Evolutionary conservation across 129 eudicot genomes (phyloP), one percentile per base, ranked within the genome.

Genomic region (Mikania micrantha): DNA sequence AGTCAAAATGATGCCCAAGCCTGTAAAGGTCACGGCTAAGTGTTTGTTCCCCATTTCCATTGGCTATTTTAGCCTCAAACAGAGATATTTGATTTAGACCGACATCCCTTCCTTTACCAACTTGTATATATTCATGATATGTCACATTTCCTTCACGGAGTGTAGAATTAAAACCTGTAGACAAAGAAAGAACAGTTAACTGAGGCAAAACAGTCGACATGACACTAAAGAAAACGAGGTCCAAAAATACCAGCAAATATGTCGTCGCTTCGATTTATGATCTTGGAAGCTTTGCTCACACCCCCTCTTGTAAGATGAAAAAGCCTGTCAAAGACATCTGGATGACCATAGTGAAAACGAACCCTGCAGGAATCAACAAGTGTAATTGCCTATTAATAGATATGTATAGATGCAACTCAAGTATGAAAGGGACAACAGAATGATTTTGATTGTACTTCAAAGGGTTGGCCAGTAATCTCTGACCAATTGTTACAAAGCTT

Each of bases 291-390:
- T 77, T 87, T 91, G 84, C 96, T 91, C 64, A 91, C 81, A 54
- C 97, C 96, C 28, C 96, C 93, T 78, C 97, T 80, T 10, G 95
- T 87, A 66, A 91, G 92, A 79, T 91, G 96, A 74, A 91, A 91
- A 11, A 91, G 68, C 66, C 97, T 79, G 67, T 87, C 95, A 63
- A 91, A 91, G 69, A 91, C 94, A 83, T 91, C 97, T 9, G 97
- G 93, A 79, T 91, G 97, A 59, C 97, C 97, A 71, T 91, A 91
- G 79, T 91, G 97, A 70, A 91, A 91, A 63, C 97, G 97, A 67
- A 91, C 97, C 94, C 97, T 88, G 78, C 19, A 60, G 13, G 21
- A 36, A 25, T 29, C 67, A 64, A 41, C 21, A 29, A 60, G 40
- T 68, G 34, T 67, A 72, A 61, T 44, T 5, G 53, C 48, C 17